Evolutionary conservation across 306 rosid species (phyloP).

Genomic region (Luffa acutangula): DNA sequence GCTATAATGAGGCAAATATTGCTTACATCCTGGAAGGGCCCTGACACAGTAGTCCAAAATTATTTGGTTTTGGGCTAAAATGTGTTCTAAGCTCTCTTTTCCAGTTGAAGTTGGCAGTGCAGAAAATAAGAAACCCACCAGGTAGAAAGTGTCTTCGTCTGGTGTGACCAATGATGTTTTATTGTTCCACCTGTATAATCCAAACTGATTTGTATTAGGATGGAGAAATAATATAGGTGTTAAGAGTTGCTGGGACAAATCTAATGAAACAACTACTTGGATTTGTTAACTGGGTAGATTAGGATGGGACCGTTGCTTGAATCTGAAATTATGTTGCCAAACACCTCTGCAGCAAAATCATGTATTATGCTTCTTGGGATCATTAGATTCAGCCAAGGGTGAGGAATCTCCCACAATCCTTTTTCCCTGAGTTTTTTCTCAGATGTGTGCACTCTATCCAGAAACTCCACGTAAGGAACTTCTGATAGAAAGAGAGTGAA

Average conservation of each 20-base stretch:
- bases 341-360: constrained; percentile 49
- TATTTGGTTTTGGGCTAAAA: constrained; percentile 51
- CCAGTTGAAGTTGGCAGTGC: constrained; percentile 60
- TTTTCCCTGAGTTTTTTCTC: constrained; percentile 52
- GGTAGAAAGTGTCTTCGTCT: constrained; percentile 71
- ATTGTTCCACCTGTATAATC: constrained; percentile 64
- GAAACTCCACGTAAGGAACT: constrained; percentile 72
- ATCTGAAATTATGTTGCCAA: constrained; percentile 56
- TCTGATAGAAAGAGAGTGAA: constrained; percentile 59
- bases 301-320: constrained; percentile 74
- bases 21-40: constrained; percentile 49
- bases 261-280: constrained; percentile 35
- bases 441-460: constrained; percentile 77
- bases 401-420: constrained; percentile 84
- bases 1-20: constrained; percentile 73
- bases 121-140: constrained; percentile 62
- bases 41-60: constrained; percentile 41
- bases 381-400: constrained; percentile 87
- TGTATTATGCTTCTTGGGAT: constrained; percentile 59
- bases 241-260: background rate
- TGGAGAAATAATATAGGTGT: background rate
- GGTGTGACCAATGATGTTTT: constrained; percentile 78
- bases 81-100: constrained; percentile 41
- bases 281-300: constrained; percentile 81
- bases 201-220: constrained; percentile 4